Percentiles rank a stretch among this genome's conserved stretches.
phyloP scores from a whole-genome alignment of 2,329 filamentous ascomycete species.

The Aureobasidium sp. region DNA sequence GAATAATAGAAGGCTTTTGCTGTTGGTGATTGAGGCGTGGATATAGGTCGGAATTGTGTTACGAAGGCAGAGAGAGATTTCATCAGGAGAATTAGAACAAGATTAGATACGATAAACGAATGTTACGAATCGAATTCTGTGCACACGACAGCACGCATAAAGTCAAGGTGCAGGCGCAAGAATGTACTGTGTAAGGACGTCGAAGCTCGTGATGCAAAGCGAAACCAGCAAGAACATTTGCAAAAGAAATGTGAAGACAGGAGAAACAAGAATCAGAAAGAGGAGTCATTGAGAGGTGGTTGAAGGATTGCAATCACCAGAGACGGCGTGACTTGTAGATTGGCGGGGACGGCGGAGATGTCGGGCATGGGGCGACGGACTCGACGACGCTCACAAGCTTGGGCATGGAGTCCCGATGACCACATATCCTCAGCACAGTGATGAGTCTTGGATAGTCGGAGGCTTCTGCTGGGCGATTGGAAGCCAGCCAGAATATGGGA shows the following conservation, averaged over 20 bases:
- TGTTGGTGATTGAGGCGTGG: not conserved
- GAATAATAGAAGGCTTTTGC: not conserved
- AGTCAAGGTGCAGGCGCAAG: not conserved
- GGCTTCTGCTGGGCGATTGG: conserved; percentile 8
- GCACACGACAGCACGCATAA: not conserved
- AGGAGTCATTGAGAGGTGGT: not conserved
- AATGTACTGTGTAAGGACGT: not conserved
- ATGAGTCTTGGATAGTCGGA: conserved; percentile 14
- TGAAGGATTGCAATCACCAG: not conserved
- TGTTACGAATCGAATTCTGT: not conserved
- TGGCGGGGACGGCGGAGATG: not conserved
- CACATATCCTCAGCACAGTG: not conserved
- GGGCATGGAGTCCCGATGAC: not conserved
- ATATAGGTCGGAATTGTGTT: not conserved
- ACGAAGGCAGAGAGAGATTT: not conserved
- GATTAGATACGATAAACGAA: not conserved
- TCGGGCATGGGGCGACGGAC: not conserved
- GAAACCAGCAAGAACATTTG: too few species aligned
- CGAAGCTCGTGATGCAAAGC: too few species aligned
- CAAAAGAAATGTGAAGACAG: not conserved
- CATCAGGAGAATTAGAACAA: not conserved
- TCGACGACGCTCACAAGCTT: not conserved
- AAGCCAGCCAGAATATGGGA: conserved; percentile 41
- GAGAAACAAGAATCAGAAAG: not conserved
- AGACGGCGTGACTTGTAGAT: not conserved